phyloP scores from a whole-genome alignment of 2,329 filamentous ascomycete genomes.

The Cryphonectria parasitica region DNA sequence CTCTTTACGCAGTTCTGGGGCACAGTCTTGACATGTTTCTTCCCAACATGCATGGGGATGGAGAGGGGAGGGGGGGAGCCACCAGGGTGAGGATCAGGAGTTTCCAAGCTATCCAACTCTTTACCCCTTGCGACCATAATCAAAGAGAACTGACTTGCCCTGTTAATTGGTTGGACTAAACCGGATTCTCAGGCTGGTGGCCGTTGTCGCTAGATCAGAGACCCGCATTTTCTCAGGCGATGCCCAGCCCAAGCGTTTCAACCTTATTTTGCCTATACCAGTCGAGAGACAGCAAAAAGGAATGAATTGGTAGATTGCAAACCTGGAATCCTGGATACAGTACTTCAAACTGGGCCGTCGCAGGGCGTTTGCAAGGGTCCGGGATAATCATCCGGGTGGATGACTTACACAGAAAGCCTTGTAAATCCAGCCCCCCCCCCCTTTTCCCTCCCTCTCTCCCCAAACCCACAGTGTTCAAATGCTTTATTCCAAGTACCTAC shows the following conservation, averaged over 20 bases:
- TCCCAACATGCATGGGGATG: not conserved
- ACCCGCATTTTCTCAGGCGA: constrained; percentile 3
- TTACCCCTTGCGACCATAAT: not conserved
- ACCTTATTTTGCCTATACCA: constrained; percentile 18
- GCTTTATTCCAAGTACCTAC: constrained; percentile 21
- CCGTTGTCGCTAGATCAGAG: constrained; percentile 2
- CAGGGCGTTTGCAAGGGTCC: constrained; percentile 16
- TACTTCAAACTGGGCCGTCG: constrained; percentile 11
- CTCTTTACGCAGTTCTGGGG: not conserved
- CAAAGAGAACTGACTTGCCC: not conserved
- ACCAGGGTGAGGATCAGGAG: not conserved
- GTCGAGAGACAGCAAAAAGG: constrained; percentile 12
- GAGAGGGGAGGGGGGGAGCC: not conserved
- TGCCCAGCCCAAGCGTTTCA: constrained; percentile 8
- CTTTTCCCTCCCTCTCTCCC: not conserved
- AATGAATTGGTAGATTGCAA: constrained; percentile 18
- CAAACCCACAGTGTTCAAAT: constrained; percentile 15
- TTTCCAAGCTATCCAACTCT: not conserved
- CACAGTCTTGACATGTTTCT: not conserved
- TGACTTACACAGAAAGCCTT: constrained; percentile 13
- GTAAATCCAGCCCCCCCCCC: constrained; percentile 27
- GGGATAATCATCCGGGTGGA: constrained; percentile 20
- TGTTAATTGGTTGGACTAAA: not conserved
- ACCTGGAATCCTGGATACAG: constrained; percentile 8
- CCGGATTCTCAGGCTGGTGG: constrained; percentile 5